phyloP scores from a whole-genome alignment of 2,329 filamentous ascomycete species.

The Proliferodiscus dingleyae region DNA sequence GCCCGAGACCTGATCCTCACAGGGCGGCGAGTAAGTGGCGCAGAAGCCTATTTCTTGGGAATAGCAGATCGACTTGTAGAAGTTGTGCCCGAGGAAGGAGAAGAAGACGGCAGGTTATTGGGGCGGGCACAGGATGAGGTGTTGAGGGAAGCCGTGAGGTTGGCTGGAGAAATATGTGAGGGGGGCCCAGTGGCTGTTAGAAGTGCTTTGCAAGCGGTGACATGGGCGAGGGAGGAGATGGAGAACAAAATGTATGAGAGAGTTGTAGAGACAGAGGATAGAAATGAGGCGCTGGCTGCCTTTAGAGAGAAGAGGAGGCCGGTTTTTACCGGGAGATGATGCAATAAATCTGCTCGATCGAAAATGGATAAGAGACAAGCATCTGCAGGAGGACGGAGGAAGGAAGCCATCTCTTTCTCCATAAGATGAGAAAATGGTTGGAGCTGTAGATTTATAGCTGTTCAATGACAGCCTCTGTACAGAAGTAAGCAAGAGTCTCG shows the following conservation, averaged over 20 bases:
- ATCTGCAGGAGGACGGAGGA: no score
- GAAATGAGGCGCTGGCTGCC: constrained; percentile 80
- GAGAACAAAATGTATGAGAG: constrained; percentile 84
- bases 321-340: constrained; percentile 51
- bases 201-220: constrained; percentile 74
- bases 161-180: constrained; percentile 83
- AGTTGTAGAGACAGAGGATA: constrained; percentile 79
- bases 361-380: not conserved
- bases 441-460: no score
- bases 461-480: no score
- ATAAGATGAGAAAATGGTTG: no score
- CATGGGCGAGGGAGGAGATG: constrained; percentile 65
- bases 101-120: constrained; percentile 42
- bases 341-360: not conserved
- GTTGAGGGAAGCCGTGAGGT: constrained; percentile 67
- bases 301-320: constrained; percentile 75
- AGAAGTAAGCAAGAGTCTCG: no score
- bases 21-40: constrained; percentile 73
- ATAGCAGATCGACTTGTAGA: constrained; percentile 88
- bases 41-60: constrained; percentile 88
- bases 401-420: no score
- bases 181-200: constrained; percentile 80
- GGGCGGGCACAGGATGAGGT: constrained; percentile 60
- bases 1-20: constrained; percentile 91
- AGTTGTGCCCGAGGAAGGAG: constrained; percentile 52